Evolutionary conservation across 2,329 filamentous ascomycete species (phyloP).

Genomic region (Pyrenochaeta sp.): DNA sequence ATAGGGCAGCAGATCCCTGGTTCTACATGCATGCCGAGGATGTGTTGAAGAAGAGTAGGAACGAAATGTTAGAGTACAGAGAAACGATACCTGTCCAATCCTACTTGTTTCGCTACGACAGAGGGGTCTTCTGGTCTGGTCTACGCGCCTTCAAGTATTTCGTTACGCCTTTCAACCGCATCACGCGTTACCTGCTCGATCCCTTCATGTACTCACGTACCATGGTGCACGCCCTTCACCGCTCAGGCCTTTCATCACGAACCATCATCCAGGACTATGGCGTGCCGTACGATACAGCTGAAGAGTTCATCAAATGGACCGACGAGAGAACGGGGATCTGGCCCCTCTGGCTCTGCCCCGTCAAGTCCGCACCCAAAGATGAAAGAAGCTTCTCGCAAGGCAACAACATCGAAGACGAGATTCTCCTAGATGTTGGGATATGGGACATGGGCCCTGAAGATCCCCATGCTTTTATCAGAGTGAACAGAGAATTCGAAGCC

Average conservation of each 20-base stretch:
- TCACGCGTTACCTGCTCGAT: slow-evolving; percentile 67
- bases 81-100: slow-evolving; percentile 59
- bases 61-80: slow-evolving; percentile 21
- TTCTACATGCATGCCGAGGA: slow-evolving; percentile 73
- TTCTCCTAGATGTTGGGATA: slow-evolving; percentile 63
- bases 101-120: slow-evolving; percentile 70
- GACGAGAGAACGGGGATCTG: slow-evolving; percentile 60
- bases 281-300: slow-evolving; percentile 61
- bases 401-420: slow-evolving; percentile 37
- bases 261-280: slow-evolving; percentile 71
- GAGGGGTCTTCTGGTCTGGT: slow-evolving; percentile 72
- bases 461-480: slow-evolving; percentile 66
- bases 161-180: slow-evolving; percentile 65
- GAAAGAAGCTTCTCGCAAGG: slow-evolving; percentile 43
- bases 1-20: slow-evolving; percentile 71
- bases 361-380: slow-evolving; percentile 36
- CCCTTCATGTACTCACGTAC: slow-evolving; percentile 68
- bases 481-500: slow-evolving; percentile 76
- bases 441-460: slow-evolving; percentile 78
- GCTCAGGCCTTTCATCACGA: slow-evolving; percentile 62
- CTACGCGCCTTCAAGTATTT: slow-evolving; percentile 69
- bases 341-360: slow-evolving; percentile 68
- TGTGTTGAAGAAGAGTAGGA: slow-evolving; percentile 24
- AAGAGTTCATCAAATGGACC: slow-evolving; percentile 63
- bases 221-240: slow-evolving; percentile 70